Percentiles rank a stretch among this genome's conserved stretches.
These are phyloP conservation scores for Fraxinus excelsior DNA, from an alignment of 257 asterid species.

Conservation along the genomic window DNA sequence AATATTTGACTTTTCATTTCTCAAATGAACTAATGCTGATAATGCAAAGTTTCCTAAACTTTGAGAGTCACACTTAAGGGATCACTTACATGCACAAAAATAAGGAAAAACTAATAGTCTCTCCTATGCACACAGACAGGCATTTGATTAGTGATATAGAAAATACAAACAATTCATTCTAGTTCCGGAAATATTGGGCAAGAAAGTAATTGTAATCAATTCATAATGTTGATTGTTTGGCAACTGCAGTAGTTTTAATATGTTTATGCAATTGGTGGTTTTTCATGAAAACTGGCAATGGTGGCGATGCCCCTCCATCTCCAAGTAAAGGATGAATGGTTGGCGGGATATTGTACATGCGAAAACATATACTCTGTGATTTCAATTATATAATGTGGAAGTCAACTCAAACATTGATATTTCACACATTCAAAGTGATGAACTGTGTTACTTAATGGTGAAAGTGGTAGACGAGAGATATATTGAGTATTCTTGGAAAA, in stretches of 20 bases:
- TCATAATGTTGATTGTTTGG: not conserved
- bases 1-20: not conserved
- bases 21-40: constrained; percentile 1
- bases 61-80: not conserved
- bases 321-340: not conserved
- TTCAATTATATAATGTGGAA: constrained; percentile 5
- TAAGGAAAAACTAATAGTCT: not conserved
- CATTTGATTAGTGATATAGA: not conserved
- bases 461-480: not conserved
- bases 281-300: not conserved
- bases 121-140: not conserved
- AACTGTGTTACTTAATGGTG: not conserved
- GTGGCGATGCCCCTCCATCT: not conserved
- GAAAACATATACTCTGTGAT: not conserved
- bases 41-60: not conserved
- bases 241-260: not conserved
- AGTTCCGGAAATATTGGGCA: not conserved
- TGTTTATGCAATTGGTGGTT: not conserved
- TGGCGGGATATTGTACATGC: not conserved
- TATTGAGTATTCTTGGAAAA: constrained; percentile 2
- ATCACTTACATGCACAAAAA: not conserved
- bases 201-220: not conserved
- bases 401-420: constrained; percentile 6
- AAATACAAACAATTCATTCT: not conserved
- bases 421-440: not conserved